Evolutionary conservation across 2,329 filamentous ascomycete species (phyloP), one percentile per base, ranked within the genome.

Genomic region (Chaetomium strumarium): DNA sequence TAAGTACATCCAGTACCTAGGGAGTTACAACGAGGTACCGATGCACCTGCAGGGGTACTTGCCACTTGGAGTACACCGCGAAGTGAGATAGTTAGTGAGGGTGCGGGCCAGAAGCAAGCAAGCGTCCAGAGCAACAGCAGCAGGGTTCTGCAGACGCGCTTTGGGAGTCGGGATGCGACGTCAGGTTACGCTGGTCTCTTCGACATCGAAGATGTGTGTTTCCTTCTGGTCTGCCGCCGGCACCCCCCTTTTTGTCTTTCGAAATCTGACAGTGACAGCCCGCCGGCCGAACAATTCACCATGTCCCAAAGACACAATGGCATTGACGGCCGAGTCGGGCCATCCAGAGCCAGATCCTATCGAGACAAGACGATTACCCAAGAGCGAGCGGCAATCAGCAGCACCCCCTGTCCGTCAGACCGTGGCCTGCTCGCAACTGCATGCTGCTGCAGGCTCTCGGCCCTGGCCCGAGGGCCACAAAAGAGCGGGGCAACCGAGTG

Each of bases 11-110:
- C 55, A 56, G 61, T 63, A 63, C 61, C 58, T 58, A 46, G 49
- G 56, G 45, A 54, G 55, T 60, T 63, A 63, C 61, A 58, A 59
- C 49, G 49, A 58, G 54, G 60, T 63, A 63, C 61, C 56, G 49
- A 49, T 44, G 46, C 42, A 46, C 43, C 49, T 56, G 57, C 57
- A 61, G 51, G 58, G 58, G 58, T 63, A 63, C 61, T 58, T 62
- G 39, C 45, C 46, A 24, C 37, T 38, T 34, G 37, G 41, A 51
- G 46, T 41, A 7, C 24, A 24, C 24, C n/a, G n/a, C n/a, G n/a
- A n/a, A 24, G 24, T 24, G 7, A 7, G 4, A 4, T 24, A 45
- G 48, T 41, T 47, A 38, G 40, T 40, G 36, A 55, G 30, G 19
- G 40, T 24, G 41, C 19, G 42, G 24, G 20, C 46, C 42, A 51